Conservation (phyloP, 2,329 filamentous ascomycete genomes). For the Chrysosporium keratinophilum region DNA sequence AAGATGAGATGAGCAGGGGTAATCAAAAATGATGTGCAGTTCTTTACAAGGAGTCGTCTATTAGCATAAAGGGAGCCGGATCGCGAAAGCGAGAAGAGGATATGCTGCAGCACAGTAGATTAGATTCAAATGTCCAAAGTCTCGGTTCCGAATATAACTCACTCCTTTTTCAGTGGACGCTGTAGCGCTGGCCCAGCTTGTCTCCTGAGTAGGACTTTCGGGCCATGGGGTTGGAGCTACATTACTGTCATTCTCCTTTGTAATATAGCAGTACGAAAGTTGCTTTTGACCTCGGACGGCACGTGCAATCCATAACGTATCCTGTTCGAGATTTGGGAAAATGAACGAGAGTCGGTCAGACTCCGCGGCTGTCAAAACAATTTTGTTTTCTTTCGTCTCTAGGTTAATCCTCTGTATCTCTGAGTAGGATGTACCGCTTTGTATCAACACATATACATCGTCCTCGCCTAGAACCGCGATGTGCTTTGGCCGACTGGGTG, state of each 20-base stretch:
- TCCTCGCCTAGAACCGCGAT: slow-evolving; percentile 38
- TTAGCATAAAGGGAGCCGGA: slow-evolving; percentile 73
- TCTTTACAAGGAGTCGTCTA: slow-evolving; percentile 62
- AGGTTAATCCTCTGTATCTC: slow-evolving; percentile 27
- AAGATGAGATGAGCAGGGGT: slow-evolving; percentile 77
- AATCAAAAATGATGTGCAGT: slow-evolving; percentile 81
- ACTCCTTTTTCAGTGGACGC: slow-evolving; percentile 34
- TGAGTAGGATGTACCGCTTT: slow-evolving; percentile 24
- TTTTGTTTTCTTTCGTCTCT: slow-evolving; percentile 25
- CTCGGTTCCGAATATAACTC: slow-evolving; percentile 12
- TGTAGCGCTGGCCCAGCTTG: slow-evolving; percentile 31
- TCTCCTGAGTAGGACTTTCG: slow-evolving; percentile 29
- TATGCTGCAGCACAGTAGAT: slow-evolving; percentile 25
- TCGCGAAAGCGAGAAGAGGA: slow-evolving; percentile 57
- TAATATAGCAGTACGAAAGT: slow-evolving; percentile 27
- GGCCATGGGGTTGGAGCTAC: slow-evolving; percentile 19
- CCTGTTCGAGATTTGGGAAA: slow-evolving; percentile 26
- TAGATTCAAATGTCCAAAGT: slow-evolving; percentile 12
- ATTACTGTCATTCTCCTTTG: slow-evolving; percentile 17
- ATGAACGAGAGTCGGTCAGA: slow-evolving; percentile 30
- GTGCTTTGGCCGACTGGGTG: slow-evolving; percentile 32
- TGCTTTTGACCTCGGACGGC: slow-evolving; percentile 20
- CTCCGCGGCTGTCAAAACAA: slow-evolving; percentile 25
- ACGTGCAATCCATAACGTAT: slow-evolving; percentile 32
- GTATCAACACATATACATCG: slow-evolving; percentile 36